These are phyloP conservation scores for Candida dendrica DNA, from an alignment of 805 yeast genomes.

Conservation along the genomic window DNA sequence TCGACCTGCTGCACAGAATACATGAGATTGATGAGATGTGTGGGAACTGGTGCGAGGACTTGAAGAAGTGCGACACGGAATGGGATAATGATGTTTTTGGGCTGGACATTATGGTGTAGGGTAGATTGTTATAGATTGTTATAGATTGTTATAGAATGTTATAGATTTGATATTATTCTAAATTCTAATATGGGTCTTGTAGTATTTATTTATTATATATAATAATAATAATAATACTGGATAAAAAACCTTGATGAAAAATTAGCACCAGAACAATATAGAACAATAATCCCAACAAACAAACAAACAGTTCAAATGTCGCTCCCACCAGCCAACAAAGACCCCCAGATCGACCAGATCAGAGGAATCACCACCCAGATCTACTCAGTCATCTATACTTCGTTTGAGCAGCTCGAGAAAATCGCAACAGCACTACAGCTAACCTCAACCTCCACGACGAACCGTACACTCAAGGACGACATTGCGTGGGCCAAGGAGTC, in stretches of 20 bases:
- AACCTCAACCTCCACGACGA: neutral
- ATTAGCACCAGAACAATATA: no score
- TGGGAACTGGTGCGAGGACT: neutral
- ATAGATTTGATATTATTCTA: no score
- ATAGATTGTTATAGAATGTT: no score
- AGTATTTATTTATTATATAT: no score
- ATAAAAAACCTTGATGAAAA: no score
- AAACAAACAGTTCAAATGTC: slow-evolving; percentile 6
- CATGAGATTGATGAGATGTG: neutral
- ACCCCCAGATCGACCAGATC: slow-evolving; percentile 6
- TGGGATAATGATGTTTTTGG: neutral
- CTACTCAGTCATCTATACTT: slow-evolving; percentile 8
- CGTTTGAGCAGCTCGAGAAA: slow-evolving; percentile 7
- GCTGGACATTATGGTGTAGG: neutral
- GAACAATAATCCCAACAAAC: no score
- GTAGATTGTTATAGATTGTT: no score
- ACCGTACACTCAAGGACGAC: slow-evolving; percentile 8
- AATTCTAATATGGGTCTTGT: no score
- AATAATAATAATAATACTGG: no score
- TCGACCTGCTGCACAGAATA: neutral
- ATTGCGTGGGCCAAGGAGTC: slow-evolving; percentile 13
- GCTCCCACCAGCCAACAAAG: slow-evolving; percentile 10
- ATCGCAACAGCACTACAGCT: slow-evolving; percentile 1
- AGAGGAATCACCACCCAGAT: slow-evolving; percentile 5
- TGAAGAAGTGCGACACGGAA: neutral